Evolutionary conservation across 1,284 basidiomycete species (phyloP).

Genomic region (Ceratobasidium theobromae): DNA sequence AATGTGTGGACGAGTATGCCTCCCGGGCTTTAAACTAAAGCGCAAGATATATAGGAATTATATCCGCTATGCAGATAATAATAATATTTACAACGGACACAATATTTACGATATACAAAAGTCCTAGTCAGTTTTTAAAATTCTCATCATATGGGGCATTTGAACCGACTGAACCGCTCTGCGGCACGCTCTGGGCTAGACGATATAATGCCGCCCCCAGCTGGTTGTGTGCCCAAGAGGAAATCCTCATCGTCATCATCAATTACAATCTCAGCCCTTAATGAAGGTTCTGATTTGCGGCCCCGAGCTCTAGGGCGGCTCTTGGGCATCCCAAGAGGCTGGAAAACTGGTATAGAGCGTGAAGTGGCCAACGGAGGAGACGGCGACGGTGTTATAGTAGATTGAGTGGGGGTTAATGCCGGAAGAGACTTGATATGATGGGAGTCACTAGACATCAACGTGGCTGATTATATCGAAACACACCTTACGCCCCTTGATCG

Average conservation of each 20-base stretch:
- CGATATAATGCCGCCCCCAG: neutral
- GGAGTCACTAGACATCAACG: neutral
- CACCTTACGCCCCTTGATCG: conserved; percentile 27
- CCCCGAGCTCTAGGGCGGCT: conserved; percentile 24
- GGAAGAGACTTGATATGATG: conserved; percentile 8
- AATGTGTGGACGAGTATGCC: no score
- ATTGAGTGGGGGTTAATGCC: neutral
- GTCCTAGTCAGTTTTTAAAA: no score
- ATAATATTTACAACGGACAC: conserved; percentile 7
- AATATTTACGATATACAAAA: conserved; percentile 29
- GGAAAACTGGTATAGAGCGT: conserved; percentile 18
- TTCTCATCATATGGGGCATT: neutral
- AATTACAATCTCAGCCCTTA: conserved; percentile 12
- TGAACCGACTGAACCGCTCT: conserved; percentile 16
- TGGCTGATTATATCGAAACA: neutral
- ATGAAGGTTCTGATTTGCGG: conserved; percentile 28
- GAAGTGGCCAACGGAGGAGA: neutral
- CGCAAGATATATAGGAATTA: neutral
- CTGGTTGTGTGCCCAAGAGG: neutral
- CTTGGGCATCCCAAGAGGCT: conserved; percentile 31
- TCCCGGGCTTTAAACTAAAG: neutral
- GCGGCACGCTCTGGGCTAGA: conserved; percentile 23
- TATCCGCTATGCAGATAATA: neutral
- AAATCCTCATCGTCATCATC: conserved; percentile 30
- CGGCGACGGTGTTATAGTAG: neutral